Base-by-base conservation (phyloP, 208 protist genomes). In the Wallacemonas sp. region DNA sequence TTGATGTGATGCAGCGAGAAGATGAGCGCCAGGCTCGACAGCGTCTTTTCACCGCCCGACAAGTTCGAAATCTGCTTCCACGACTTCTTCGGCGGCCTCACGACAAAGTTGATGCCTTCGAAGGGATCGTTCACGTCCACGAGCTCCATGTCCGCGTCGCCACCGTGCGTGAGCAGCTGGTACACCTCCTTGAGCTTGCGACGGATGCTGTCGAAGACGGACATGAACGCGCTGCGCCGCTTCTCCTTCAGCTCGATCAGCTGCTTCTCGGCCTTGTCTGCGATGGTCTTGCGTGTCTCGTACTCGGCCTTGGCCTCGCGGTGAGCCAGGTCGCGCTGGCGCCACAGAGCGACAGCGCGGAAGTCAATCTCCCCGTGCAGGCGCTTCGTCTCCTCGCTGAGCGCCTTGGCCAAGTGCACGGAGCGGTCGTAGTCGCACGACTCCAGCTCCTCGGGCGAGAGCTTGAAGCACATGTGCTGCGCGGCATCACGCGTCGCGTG, bases 11-110 rank as follows among this genome's bases (percentile, higher is more conserved):
- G 99, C 16, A 99, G 92, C 20, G 99, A 98, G 83, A 99, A 99
- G 32, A 99, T 99, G 29, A 99, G 90, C 1, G 98, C 97, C 3
- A 99, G 89, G 46, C 98, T 99, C 12, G 91, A 96, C 4, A 99
- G 82, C 23, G 99, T 99, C 83, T 99, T 99, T 80, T 99, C 99
- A 22, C 99, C 99, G 32, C 99, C 99, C 38, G 97, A 99, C 1
- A 99, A 85, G 85, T 99, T 99, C 1, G 87, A 95, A 65, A 99
- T 99, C 68, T 99, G 98, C 81, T 99, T 99, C 99, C 99, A 99
- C 66, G 93, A 98, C 89, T 99, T 99, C 74, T 99, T 99, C 5
- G 99, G 98, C 11, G 99, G 99, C 10, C 99, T 86, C 1, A 99
- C 99, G 59, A 94, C 94, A 81, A 99, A 99, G 20, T 98, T 75